These are phyloP conservation scores for Amauroascus niger DNA, from an alignment of 2,329 filamentous ascomycete species.

Conservation along the genomic window DNA sequence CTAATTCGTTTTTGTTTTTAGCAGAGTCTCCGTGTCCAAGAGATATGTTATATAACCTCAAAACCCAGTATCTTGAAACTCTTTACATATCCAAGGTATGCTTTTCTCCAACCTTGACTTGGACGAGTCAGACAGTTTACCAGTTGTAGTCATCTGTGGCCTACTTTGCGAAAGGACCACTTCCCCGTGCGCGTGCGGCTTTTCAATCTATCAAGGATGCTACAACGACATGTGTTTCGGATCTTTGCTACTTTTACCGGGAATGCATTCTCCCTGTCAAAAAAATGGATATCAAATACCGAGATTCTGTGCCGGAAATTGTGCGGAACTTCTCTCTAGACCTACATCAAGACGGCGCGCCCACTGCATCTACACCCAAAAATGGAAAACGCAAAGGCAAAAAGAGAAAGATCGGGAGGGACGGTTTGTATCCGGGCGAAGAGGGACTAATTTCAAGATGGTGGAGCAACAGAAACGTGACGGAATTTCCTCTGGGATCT, in stretches of 20 bases:
- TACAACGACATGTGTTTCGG: conserved; percentile 19
- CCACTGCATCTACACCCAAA: conserved; percentile 21
- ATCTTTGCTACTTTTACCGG: conserved; percentile 33
- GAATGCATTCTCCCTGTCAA: conserved; percentile 37
- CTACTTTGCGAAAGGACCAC: conserved; percentile 44
- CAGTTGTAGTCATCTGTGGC: conserved; percentile 38
- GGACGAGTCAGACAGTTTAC: conserved; percentile 14
- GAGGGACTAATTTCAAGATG: conserved; percentile 36
- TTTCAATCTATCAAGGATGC: conserved; percentile 26
- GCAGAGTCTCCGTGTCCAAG: conserved; percentile 19
- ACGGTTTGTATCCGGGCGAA: conserved; percentile 41
- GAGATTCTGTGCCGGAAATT: conserved; percentile 35
- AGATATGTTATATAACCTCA: conserved; percentile 30
- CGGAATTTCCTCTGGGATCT: conserved; percentile 21
- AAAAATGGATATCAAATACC: conserved; percentile 41
- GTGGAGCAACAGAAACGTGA: conserved; percentile 35
- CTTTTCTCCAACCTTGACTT: not conserved
- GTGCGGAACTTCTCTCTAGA: conserved; percentile 31
- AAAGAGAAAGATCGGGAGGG: conserved; percentile 37
- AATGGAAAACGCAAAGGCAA: conserved; percentile 24
- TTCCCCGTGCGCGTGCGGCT: conserved; percentile 38
- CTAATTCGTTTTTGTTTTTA: not conserved
- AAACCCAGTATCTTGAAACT: conserved; percentile 36
- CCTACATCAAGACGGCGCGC: conserved; percentile 30
- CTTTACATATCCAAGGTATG: conserved; percentile 37